These are phyloP conservation scores for Penicillium hesseltinei DNA, from an alignment of 2,329 filamentous ascomycete species.

Conservation along the genomic window DNA sequence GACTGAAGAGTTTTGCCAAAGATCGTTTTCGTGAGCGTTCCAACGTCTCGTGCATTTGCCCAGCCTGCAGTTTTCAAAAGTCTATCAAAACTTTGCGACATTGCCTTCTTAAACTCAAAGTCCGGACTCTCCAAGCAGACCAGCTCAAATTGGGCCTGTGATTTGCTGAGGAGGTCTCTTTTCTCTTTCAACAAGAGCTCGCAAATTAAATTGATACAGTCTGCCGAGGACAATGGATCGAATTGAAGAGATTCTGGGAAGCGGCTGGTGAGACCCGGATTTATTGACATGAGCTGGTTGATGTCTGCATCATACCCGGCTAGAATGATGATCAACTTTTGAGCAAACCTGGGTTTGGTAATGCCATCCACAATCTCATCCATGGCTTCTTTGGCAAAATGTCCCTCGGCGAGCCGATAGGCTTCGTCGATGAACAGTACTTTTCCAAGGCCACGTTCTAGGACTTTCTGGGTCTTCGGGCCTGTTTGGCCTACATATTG, in stretches of 20 bases:
- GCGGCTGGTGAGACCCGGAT: slow-evolving; percentile 62
- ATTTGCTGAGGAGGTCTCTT: neutral
- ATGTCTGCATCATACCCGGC: slow-evolving; percentile 69
- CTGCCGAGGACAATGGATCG: slow-evolving; percentile 40
- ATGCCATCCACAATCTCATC: slow-evolving; percentile 53
- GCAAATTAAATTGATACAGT: slow-evolving; percentile 50
- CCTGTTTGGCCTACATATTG: slow-evolving; percentile 69
- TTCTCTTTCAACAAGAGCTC: slow-evolving; percentile 26
- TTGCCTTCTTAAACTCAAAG: neutral
- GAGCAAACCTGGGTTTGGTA: slow-evolving; percentile 57
- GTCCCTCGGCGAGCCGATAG: slow-evolving; percentile 60
- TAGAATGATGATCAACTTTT: slow-evolving; percentile 65
- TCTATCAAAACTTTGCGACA: slow-evolving; percentile 35
- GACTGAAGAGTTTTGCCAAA: slow-evolving; percentile 38
- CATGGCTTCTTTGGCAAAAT: slow-evolving; percentile 57
- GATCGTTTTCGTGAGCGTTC: slow-evolving; percentile 53
- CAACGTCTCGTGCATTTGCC: slow-evolving; percentile 64
- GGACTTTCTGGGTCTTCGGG: slow-evolving; percentile 59
- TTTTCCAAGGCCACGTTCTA: slow-evolving; percentile 63
- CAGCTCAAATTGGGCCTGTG: neutral
- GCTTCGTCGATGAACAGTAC: slow-evolving; percentile 73
- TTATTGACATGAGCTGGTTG: slow-evolving; percentile 59
- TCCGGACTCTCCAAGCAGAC: neutral
- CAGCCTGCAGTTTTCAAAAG: slow-evolving; percentile 52
- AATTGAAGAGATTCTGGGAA: slow-evolving; percentile 65